A percentile compares a stretch with the other conserved stretches of the same genome.
Evolutionary conservation across 2,329 filamentous ascomycete genomes (phyloP).

Genomic region (Cladosporium sp.): DNA sequence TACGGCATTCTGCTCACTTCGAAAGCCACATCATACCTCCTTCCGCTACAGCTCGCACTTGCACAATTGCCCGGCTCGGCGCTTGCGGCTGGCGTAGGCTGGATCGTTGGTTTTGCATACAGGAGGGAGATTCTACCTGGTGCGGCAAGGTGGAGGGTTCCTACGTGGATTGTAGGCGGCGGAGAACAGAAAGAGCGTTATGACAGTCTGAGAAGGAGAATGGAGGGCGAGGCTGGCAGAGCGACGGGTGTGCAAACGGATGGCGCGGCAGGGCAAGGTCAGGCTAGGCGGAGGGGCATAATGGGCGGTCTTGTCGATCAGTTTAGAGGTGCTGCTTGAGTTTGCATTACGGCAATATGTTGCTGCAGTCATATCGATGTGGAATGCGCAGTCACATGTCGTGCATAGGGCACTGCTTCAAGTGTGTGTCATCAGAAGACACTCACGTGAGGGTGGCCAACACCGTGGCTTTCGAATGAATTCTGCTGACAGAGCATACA

Average conservation of each 20-base stretch:
- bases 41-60: constrained; percentile 79
- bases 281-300: constrained; percentile 39
- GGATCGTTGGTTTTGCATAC: constrained; percentile 83
- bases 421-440: too few species aligned
- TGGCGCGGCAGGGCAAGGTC: constrained; percentile 23
- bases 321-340: constrained; percentile 35
- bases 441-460: too few species aligned
- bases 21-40: constrained; percentile 83
- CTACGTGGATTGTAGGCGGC: constrained; percentile 78
- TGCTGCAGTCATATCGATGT: too few species aligned
- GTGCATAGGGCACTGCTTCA: too few species aligned
- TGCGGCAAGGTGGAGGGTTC: constrained; percentile 69
- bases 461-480: too few species aligned
- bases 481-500: too few species aligned
- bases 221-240: constrained; percentile 48
- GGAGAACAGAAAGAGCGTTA: constrained; percentile 41
- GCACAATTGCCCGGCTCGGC: constrained; percentile 85
- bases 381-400: too few species aligned
- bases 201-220: constrained; percentile 47
- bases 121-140: constrained; percentile 76
- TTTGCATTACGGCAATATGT: too few species aligned
- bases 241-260: constrained; percentile 38
- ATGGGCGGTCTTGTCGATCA: constrained; percentile 45
- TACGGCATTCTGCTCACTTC: constrained; percentile 71
- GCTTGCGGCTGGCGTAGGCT: constrained; percentile 73